Evolutionary conservation across 2,329 filamentous ascomycete genomes (phyloP).

Genomic region (Aureobasidium subglaciale): DNA sequence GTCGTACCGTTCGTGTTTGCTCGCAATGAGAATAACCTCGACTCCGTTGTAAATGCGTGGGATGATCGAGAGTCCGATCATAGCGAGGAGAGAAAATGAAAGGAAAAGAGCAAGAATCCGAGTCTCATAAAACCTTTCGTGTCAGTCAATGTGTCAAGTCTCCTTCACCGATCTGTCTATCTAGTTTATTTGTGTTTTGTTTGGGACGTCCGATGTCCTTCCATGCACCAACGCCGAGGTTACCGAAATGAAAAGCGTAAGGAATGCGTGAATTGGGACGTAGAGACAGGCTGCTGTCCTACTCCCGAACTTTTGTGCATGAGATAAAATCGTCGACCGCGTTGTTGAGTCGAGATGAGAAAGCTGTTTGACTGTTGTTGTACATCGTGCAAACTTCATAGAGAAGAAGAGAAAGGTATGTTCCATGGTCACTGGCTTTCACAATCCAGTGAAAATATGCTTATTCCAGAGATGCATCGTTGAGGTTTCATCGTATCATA

Average conservation of each 20-base stretch:
- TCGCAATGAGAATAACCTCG: slow-evolving; percentile 2
- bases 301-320: slow-evolving; percentile 6
- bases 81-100: background rate
- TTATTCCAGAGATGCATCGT: background rate
- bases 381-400: slow-evolving; percentile 9
- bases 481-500: slow-evolving; percentile 4
- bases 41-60: slow-evolving; percentile 7
- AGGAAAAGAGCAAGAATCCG: background rate
- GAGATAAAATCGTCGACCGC: slow-evolving; percentile 1
- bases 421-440: background rate
- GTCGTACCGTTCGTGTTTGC: no score
- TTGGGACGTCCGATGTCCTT: slow-evolving; percentile 2
- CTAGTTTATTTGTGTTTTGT: slow-evolving; percentile 3
- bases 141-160: background rate
- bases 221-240: background rate
- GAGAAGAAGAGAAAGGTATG: background rate
- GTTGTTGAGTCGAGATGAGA: background rate
- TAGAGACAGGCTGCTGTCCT: slow-evolving; percentile 9
- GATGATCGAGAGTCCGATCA: background rate
- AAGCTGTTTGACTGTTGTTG: slow-evolving; percentile 8
- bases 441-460: slow-evolving; percentile 7
- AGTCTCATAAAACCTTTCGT: background rate
- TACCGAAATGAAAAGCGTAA: background rate
- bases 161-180: background rate
- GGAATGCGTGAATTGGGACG: slow-evolving; percentile 5